Base-by-base conservation (phyloP, 1,284 basidiomycete species). In the Puccinia coronata region DNA sequence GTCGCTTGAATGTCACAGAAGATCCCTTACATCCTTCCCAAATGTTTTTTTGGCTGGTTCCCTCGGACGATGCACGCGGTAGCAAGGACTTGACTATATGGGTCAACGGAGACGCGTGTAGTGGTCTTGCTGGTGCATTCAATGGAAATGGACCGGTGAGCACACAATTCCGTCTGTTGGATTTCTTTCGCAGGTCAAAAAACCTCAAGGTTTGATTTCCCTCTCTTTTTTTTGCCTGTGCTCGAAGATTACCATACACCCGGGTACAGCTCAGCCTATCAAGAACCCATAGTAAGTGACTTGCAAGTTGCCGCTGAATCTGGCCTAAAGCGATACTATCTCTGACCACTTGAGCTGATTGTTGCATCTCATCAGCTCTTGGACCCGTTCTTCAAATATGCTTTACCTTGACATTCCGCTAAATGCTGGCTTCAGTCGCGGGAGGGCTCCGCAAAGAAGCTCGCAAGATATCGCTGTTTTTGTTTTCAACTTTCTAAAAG, bases 1-100 rank as follows among this genome's bases (percentile, higher is more conserved):
- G 92, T 1, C 86, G 92, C 63, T 84, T 93, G 75, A 92, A 92
- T 20, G 92, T 92, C 79, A 92, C 91, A 83, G 85, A 86, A 34
- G 86, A 88, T 34, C 71, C 88, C 2, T 88, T 91, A 63, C 92
- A 92, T 85, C 91, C 90, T 8, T 88, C 91, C 51, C 88, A 93
- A 88, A 88, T 93, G 12, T 94, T 92, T 88, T 94, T 94, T 87
- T 94, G 92, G 93, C 92, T 93, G 86, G 93, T 93, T 87, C 92
- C 92, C 57, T 90, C 92, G 0, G 91, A 91, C 8, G 91, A 91
- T 14, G 87, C 90, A 84, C 91, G 91, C 18, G 92, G 90, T 80
- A 84, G 89, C 18, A 91, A 93, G 83, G 91, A 93, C 84, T 85
- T 93, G 73, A 90, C 84, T 83, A 57, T 83, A 83, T 79, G 65